These are phyloP conservation scores for Erythrobasidium hasegawianum DNA, from an alignment of 1,284 basidiomycete genomes.

Conservation along the genomic window DNA sequence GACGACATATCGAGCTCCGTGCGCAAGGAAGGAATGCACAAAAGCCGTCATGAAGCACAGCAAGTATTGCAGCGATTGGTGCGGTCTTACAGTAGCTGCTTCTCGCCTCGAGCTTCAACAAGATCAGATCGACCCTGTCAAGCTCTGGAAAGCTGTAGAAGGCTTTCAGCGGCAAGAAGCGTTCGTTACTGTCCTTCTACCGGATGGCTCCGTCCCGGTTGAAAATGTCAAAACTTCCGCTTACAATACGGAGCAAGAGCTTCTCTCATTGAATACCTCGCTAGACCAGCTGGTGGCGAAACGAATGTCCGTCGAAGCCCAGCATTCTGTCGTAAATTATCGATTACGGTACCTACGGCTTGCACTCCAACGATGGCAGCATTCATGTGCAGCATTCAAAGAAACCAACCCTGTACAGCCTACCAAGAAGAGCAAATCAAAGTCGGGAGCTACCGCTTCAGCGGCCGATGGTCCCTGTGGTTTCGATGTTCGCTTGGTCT, in stretches of 20 bases:
- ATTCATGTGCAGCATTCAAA: constrained; percentile 35
- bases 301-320: background rate
- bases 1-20: constrained; percentile 75
- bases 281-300: constrained; percentile 15
- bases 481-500: constrained; percentile 76
- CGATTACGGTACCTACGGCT: constrained; percentile 35
- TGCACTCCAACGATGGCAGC: constrained; percentile 39
- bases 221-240: background rate
- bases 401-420: constrained; percentile 10
- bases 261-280: background rate
- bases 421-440: background rate
- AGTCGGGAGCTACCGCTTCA: background rate
- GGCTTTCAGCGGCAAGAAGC: constrained; percentile 35
- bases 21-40: constrained; percentile 58
- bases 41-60: constrained; percentile 72
- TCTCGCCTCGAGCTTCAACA: constrained; percentile 37
- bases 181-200: background rate
- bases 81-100: constrained; percentile 42
- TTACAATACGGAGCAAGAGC: background rate
- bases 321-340: constrained; percentile 27
- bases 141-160: constrained; percentile 37
- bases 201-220: background rate
- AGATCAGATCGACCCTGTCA: constrained; percentile 23
- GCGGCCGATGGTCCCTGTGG: constrained; percentile 57
- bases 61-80: constrained; percentile 57